A percentile compares a stretch with the other conserved stretches of the same genome.
Evolutionary conservation across 306 rosid genomes (phyloP).

Genomic region (Styphnolobium japonicum): DNA sequence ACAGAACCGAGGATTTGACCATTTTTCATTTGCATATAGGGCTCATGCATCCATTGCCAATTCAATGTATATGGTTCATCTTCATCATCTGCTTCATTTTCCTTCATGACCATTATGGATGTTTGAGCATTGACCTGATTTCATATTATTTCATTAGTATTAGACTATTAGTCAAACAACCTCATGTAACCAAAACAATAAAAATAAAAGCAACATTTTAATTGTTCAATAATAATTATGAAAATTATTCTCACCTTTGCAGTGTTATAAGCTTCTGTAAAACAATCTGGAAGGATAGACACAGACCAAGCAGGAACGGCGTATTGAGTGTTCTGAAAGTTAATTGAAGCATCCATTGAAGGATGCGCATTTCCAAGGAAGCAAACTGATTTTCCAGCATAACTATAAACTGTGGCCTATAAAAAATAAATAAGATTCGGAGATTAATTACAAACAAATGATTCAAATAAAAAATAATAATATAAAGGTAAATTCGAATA

Average conservation of each 20-base stretch:
- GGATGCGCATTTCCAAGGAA: constrained; percentile 30
- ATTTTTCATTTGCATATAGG: background rate
- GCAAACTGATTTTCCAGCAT: constrained; percentile 23
- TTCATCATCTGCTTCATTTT: background rate
- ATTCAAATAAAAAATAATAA: background rate
- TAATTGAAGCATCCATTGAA: constrained; percentile 1
- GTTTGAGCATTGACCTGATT: constrained; percentile 34
- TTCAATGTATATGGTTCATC: background rate
- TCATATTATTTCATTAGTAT: background rate
- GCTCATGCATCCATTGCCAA: constrained; percentile 38
- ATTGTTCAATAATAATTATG: background rate
- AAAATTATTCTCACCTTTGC: constrained; percentile 27
- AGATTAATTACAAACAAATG: background rate
- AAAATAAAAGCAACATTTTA: background rate
- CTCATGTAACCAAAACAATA: background rate
- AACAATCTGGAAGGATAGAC: constrained; percentile 25
- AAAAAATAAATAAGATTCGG: background rate
- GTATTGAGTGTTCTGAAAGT: constrained; percentile 1
- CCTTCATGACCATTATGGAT: constrained; percentile 14
- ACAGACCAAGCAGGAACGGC: constrained; percentile 43
- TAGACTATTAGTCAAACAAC: background rate
- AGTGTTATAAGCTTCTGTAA: constrained; percentile 37
- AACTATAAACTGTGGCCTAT: constrained; percentile 27
- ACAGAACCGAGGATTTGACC: background rate
- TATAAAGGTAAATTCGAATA: background rate